These are phyloP conservation scores for Sporothrix pseudoabietina DNA, from an alignment of 2,329 filamentous ascomycete species.

Conservation along the genomic window DNA sequence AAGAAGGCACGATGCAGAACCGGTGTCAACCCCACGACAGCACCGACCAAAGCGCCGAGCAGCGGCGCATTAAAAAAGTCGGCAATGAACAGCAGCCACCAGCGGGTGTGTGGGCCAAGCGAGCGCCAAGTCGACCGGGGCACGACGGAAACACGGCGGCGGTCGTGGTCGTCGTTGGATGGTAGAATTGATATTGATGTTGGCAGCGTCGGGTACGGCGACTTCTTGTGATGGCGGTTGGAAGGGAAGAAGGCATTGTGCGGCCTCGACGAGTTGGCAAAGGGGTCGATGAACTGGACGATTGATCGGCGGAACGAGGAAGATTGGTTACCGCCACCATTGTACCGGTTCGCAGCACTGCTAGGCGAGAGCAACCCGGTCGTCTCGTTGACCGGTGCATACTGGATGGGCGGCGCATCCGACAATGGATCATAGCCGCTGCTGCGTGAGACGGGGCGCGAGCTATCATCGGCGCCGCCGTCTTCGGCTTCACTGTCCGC, in stretches of 20 bases:
- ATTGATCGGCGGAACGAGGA: conserved; percentile 20
- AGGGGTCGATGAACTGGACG: conserved; percentile 33
- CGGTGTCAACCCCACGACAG: conserved; percentile 61
- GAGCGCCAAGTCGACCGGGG: conserved; percentile 38
- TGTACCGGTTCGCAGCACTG: not conserved
- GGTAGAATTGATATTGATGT: not conserved
- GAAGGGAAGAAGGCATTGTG: conserved; percentile 41
- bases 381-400: conserved; percentile 45
- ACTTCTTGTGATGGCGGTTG: conserved; percentile 22
- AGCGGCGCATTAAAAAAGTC: conserved; percentile 64
- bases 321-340: not conserved
- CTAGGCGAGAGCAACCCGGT: conserved; percentile 51
- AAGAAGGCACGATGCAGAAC: conserved; percentile 65
- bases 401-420: not conserved
- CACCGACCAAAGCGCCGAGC: conserved; percentile 61
- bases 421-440: conserved; percentile 30
- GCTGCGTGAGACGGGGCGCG: conserved; percentile 5
- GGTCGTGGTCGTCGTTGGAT: not conserved
- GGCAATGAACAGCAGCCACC: conserved; percentile 44
- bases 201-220: not conserved
- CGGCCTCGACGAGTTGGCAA: conserved; percentile 32
- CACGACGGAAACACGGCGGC: conserved; percentile 38
- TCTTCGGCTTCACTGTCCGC: not conserved
- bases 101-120: conserved; percentile 38
- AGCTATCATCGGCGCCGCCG: not conserved